phyloP scores from a whole-genome alignment of 1,284 basidiomycete genomes.

The Cutaneotrichosporon dermatis region DNA sequence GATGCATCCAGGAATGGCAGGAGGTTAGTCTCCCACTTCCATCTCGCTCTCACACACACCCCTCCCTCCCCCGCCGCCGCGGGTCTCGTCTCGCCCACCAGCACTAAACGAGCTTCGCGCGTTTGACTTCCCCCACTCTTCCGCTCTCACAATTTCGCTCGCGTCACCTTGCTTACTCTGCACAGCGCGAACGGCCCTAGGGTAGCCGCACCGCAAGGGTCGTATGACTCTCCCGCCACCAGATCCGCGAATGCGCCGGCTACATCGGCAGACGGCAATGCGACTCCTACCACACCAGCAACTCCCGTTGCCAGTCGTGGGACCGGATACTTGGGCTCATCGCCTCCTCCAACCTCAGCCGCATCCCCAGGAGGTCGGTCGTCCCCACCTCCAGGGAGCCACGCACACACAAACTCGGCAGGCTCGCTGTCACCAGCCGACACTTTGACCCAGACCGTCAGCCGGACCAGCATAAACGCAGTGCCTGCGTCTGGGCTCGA shows the following conservation, averaged over 20 bases:
- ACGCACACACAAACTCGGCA: slow-evolving; percentile 26
- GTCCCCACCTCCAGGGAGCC: slow-evolving; percentile 27
- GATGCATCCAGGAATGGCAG: slow-evolving; percentile 12
- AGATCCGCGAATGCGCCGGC: slow-evolving; percentile 5
- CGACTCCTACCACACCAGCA: slow-evolving; percentile 30
- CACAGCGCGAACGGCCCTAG: neutral
- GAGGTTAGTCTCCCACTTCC: slow-evolving; percentile 8
- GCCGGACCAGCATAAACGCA: slow-evolving; percentile 27
- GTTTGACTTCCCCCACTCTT: no score
- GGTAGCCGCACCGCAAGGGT: neutral
- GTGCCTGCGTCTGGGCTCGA: slow-evolving; percentile 57
- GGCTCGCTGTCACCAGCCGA: slow-evolving; percentile 34
- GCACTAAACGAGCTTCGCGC: no score
- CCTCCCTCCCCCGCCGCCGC: neutral
- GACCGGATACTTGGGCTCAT: slow-evolving; percentile 27
- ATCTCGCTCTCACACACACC: neutral
- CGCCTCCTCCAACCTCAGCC: slow-evolving; percentile 39
- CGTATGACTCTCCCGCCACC: neutral
- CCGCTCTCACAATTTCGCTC: neutral
- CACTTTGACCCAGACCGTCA: slow-evolving; percentile 35
- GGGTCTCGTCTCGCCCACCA: no score
- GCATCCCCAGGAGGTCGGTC: slow-evolving; percentile 20
- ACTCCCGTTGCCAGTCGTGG: slow-evolving; percentile 45
- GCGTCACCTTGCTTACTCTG: neutral
- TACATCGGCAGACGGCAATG: neutral